These are phyloP conservation scores for Salix arbutifolia DNA, from an alignment of 345 rosid genomes.

Conservation along the genomic window DNA sequence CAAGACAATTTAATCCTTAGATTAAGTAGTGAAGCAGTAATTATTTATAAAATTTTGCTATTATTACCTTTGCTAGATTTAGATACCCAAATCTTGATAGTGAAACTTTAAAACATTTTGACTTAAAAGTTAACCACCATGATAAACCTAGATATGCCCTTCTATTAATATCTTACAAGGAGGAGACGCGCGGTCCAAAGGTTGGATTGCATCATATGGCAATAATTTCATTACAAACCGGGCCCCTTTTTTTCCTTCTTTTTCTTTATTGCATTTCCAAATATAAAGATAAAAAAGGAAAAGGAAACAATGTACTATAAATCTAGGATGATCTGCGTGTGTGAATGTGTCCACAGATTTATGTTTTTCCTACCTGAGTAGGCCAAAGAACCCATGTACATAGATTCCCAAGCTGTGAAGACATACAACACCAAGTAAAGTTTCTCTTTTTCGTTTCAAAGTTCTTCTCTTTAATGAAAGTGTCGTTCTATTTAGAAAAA, in stretches of 20 bases:
- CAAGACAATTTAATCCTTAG: not conserved
- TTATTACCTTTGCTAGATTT: not conserved
- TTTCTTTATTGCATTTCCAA: not conserved
- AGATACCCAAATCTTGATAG: not conserved
- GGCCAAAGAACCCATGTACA: conserved; percentile 10
- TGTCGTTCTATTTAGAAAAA: conserved; percentile 15
- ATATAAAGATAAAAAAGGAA: not conserved
- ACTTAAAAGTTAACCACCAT: conserved; percentile 2
- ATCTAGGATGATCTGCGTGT: not conserved
- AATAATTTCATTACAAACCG: conserved; percentile 5
- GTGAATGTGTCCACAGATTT: too few relatives aligned
- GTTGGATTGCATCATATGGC: conserved; percentile 4
- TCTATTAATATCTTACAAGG: not conserved
- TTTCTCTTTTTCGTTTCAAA: not conserved
- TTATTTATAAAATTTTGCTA: too few relatives aligned
- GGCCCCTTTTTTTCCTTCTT: not conserved
- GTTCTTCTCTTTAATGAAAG: not conserved
- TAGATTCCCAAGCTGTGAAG: conserved; percentile 28
- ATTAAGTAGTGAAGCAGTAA: not conserved
- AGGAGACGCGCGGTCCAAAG: not conserved
- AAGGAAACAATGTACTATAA: not conserved
- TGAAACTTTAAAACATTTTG: not conserved
- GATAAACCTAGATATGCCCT: not conserved
- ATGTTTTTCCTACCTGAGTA: not conserved
- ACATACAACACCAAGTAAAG: conserved; percentile 8